Conservation (phyloP, 2,329 filamentous ascomycete genomes). For the Cryphonectria radicalis region DNA sequence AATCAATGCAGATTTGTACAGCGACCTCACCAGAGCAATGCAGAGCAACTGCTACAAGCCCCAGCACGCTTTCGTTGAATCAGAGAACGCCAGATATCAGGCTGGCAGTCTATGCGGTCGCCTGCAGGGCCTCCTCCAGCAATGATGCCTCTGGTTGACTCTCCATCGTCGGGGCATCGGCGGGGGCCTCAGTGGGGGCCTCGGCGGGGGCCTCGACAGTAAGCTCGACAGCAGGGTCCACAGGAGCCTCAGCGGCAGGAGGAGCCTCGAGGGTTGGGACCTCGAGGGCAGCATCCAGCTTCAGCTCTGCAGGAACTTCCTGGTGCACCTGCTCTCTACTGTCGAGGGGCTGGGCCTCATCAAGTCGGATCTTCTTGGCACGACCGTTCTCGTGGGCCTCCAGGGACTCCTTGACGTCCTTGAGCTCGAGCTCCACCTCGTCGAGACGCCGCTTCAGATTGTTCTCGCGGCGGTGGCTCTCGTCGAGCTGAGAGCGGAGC, state of each 20-base stretch:
- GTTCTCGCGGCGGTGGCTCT: constrained; percentile 77
- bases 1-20: not conserved
- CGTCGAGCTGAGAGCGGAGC: constrained; percentile 69
- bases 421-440: constrained; percentile 69
- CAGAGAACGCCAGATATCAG: not conserved
- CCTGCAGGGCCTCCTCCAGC: constrained; percentile 9
- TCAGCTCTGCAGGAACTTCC: not conserved
- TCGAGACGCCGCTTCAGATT: constrained; percentile 82
- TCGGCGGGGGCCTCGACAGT: constrained; percentile 11
- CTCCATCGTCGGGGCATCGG: constrained; percentile 12
- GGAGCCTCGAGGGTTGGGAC: not conserved
- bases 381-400: constrained; percentile 36
- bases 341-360: constrained; percentile 31
- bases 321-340: constrained; percentile 16
- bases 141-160: constrained; percentile 7
- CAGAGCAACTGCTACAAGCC: not conserved
- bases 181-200: constrained; percentile 1
- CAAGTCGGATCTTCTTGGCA: constrained; percentile 39
- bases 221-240: constrained; percentile 7
- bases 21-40: not conserved
- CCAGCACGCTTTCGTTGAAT: not conserved
- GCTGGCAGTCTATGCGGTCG: constrained; percentile 3
- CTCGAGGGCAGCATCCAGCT: not conserved
- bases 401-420: constrained; percentile 39
- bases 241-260: not conserved